Evolutionary conservation across 108 stramenopile genomes (phyloP).

Genomic region (Craspedostauros australis): DNA sequence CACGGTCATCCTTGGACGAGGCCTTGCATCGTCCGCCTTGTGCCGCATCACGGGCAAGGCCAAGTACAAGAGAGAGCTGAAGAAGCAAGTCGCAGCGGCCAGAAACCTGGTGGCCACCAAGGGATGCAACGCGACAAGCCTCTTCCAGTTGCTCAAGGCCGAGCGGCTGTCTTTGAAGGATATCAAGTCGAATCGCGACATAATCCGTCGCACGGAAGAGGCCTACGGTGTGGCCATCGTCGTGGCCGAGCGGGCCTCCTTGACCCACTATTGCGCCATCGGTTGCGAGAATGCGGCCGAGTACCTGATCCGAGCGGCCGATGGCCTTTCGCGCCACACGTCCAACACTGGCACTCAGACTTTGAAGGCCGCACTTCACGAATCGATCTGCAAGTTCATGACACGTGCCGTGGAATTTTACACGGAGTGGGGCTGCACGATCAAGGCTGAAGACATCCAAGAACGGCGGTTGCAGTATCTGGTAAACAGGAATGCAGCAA

Average conservation of each 20-base stretch:
- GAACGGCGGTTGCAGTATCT: too few species aligned
- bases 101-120: conserved; percentile 9
- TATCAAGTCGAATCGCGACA: too few species aligned
- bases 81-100: not conserved
- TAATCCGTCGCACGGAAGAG: not conserved
- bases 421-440: too few species aligned
- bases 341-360: too few species aligned
- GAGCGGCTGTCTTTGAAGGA: conserved; percentile 12
- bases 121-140: conserved; percentile 4
- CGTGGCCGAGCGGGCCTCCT: conserved; percentile 10
- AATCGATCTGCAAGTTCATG: conserved; percentile 10
- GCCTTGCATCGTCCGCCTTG: too few species aligned
- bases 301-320: conserved; percentile 1
- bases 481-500: too few species aligned
- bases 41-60: too few species aligned
- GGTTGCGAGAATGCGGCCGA: conserved; percentile 23
- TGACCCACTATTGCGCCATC: conserved; percentile 20
- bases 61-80: not conserved
- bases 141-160: conserved; percentile 15
- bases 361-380: too few species aligned
- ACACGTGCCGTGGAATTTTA: too few species aligned
- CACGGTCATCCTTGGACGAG: too few species aligned
- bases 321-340: not conserved
- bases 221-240: conserved; percentile 21
- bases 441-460: too few species aligned